Base-by-base conservation (phyloP, 2,329 filamentous ascomycete species). In the Cladosporium sp. region DNA sequence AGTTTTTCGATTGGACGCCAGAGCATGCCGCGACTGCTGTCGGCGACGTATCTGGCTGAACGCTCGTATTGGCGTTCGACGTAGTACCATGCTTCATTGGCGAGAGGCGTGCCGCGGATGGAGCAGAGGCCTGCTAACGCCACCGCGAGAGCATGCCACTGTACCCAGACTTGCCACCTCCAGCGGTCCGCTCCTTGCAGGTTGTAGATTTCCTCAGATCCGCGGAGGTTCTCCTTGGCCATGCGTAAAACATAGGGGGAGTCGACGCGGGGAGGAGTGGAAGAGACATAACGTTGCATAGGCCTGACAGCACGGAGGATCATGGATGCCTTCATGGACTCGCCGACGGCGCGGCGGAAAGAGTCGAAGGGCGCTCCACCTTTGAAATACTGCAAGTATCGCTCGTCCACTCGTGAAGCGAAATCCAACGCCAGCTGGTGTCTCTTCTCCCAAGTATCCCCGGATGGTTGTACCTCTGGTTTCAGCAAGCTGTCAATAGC, bases 1-100 rank as follows among this genome's bases (percentile, higher is more conserved):
- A 81, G 63, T 59, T 79, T 80, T 58, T 73, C 73, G 22, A 81
- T 73, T 1, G 79, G 79, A 34, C 72, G 67, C 78, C 79, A 81
- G 7, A 81, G 68, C 47, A 73, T 71, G 1, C 78, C 79, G 20
- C 69, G 68, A 43, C 70, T 68, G 5, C 70, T 70, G 54, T 81
- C 78, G 3, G 78, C 78, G 43, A 80, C 73, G 47, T 66, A 62
- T 12, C 68, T 64, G 36, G 68, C 68, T 59, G 73, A 78, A 2
- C 64, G 56, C 2, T 70, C 68, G 58, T 76, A 76, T 4, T 71
- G 70, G 17, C 59, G 58, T 7, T 80, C 75, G 19, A 80, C 67
- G 17, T 74, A 66, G 13, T 51, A 56, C 79, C 79, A 82, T 1
- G 78, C 76, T 44, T 73, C 68, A 5, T 75, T 70, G 13, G 73